Evolutionary conservation across 2,329 filamentous ascomycete species (phyloP), one percentile per base, ranked within the genome.

Genomic region (Acrocalymma vagum): DNA sequence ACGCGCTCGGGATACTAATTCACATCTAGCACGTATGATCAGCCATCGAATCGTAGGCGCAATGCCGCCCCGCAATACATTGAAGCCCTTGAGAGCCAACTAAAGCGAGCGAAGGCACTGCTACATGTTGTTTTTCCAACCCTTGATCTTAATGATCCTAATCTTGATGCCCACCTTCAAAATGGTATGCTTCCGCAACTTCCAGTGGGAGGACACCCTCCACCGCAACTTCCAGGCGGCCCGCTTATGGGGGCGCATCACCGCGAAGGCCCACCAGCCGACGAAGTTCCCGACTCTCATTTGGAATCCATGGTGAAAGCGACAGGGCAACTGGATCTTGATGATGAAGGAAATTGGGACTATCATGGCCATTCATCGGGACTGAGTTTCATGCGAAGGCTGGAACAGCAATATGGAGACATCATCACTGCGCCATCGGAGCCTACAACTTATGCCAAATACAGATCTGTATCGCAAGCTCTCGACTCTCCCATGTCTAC

Each of bases 281-380:
- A 63, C 31, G 62, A 68, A 8, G 58, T 71, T 33, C 71, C 74
- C 29, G 79, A 79, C 20, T 79, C 85, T 82, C 82, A 93, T 51
- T 77, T 99, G 17, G 86, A 93, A 63, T 95, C 92, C 18, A 97
- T 99, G 93, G 91, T 97, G 42, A 88, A 93, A 63, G 89, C 89
- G 27, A 90, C 93, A 3, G 94, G 93, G 23, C 88, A 92, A 64
- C 79, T 99, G 13, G 93, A 97, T 60, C 79, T 97, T 22, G 91
- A 95, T 58, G 93, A 97, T 55, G 84, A 86, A 58, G 93, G 93
- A 27, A 85, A 94, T 57, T 95, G 91, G 85, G 92, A 97, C 69
- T 99, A 96, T 60, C 90, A 95, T 63, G 94, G 94, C 31, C 88
- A 89, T 51, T 96, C 93, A 0, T 97, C 94, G 0, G 92, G 93